Conservation (phyloP, 2,329 filamentous ascomycete species). For the Corinectria fuckeliana region DNA sequence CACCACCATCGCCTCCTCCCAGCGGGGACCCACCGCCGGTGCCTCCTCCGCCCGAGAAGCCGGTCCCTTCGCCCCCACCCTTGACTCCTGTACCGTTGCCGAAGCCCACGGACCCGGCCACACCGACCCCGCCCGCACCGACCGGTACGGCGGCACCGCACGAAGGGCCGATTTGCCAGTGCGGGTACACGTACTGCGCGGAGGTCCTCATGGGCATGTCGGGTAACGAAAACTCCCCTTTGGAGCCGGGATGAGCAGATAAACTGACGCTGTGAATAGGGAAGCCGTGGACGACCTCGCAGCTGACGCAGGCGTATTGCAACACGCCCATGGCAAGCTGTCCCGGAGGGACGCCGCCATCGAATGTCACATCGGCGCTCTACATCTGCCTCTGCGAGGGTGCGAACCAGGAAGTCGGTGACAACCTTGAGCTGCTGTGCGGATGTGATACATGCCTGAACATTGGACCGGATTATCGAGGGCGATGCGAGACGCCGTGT, state of each 20-base stretch:
- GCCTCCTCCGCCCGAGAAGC: not conserved
- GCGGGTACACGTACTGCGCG: conserved; percentile 51
- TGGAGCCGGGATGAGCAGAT: not conserved
- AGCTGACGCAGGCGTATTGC: conserved; percentile 47
- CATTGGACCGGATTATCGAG: conserved; percentile 48
- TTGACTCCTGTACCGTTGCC: conserved; percentile 30
- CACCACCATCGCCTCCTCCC: conserved; percentile 1
- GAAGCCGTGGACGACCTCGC: conserved; percentile 43
- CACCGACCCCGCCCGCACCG: conserved; percentile 28
- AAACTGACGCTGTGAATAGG: conserved; percentile 26
- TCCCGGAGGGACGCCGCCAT: conserved; percentile 38
- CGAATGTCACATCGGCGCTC: conserved; percentile 42
- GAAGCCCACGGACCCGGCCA: conserved; percentile 26
- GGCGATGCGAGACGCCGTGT: conserved; percentile 48
- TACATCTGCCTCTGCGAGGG: conserved; percentile 49
- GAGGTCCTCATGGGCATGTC: conserved; percentile 47
- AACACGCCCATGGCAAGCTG: conserved; percentile 46
- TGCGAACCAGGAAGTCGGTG: conserved; percentile 42
- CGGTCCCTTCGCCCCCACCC: conserved; percentile 14
- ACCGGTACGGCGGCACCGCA: conserved; percentile 29
- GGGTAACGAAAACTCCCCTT: conserved; percentile 32
- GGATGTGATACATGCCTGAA: conserved; percentile 50
- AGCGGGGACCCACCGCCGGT: conserved; percentile 8
- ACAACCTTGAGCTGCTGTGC: conserved; percentile 46
- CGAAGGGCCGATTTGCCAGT: conserved; percentile 46